Percentiles rank a stretch among this genome's conserved stretches.
phyloP scores from a whole-genome alignment of 768 basidiomycete genomes.

The Pleurotus salmoneostramineus region DNA sequence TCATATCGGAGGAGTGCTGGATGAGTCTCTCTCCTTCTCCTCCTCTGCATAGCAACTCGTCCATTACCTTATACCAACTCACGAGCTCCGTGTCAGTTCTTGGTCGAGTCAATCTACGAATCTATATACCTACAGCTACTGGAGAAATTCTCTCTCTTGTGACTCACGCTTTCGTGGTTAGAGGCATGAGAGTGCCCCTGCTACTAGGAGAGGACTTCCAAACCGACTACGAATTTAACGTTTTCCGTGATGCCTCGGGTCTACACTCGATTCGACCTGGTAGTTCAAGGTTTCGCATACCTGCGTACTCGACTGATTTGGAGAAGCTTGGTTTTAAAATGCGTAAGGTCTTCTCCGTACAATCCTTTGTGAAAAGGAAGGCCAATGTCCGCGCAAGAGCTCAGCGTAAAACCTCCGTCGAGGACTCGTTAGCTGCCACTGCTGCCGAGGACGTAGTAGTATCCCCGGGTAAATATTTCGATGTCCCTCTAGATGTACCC shows the following conservation, averaged over 20 bases:
- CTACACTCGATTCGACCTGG: constrained; percentile 5
- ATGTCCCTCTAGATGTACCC: background rate
- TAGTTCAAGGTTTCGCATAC: background rate
- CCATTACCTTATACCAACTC: background rate
- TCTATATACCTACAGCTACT: constrained; percentile 3
- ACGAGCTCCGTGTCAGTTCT: constrained; percentile 9
- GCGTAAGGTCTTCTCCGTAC: background rate
- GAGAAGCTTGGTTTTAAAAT: constrained; percentile 10
- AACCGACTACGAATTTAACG: constrained; percentile 15
- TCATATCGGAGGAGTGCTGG: constrained; percentile 12
- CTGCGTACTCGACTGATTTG: constrained; percentile 5
- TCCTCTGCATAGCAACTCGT: background rate
- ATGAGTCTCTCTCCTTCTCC: background rate
- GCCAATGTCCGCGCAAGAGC: background rate
- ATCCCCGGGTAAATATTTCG: background rate
- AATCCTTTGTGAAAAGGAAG: background rate
- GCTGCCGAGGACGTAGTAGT: constrained; percentile 4
- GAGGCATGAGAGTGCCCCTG: constrained; percentile 21
- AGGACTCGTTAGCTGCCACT: background rate
- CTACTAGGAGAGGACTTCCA: constrained; percentile 26
- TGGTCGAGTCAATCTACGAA: constrained; percentile 14
- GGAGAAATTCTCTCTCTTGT: constrained; percentile 11
- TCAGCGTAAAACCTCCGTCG: background rate
- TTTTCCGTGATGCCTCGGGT: constrained; percentile 8
- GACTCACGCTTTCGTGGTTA: constrained; percentile 20